Evolutionary conservation across 2,329 filamentous ascomycete genomes (phyloP).

Genomic region (Colletotrichum lupini): DNA sequence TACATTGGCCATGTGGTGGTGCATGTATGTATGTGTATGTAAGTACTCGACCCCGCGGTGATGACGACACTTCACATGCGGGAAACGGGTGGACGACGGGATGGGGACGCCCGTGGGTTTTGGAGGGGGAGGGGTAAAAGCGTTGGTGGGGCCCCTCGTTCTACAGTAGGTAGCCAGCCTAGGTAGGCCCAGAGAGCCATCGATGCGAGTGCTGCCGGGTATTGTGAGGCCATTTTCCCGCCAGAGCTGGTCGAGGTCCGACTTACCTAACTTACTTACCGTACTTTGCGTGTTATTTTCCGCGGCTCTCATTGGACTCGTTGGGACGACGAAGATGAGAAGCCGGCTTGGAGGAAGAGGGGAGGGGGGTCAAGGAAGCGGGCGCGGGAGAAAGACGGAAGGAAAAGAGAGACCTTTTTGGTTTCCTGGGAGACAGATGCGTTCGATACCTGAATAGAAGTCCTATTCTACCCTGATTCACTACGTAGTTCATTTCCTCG

Average conservation of each 20-base stretch:
- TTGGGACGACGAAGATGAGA: slow-evolving; percentile 2
- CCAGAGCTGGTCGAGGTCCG: not conserved
- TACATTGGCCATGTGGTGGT: not conserved
- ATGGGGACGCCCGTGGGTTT: not conserved
- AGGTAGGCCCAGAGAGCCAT: not conserved
- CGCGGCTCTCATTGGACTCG: not conserved
- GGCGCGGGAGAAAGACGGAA: not conserved
- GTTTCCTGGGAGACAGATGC: not conserved
- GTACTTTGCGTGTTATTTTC: not conserved
- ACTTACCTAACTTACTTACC: too few relatives aligned
- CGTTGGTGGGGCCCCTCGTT: not conserved
- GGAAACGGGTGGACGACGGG: not conserved
- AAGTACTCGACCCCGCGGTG: slow-evolving; percentile 1
- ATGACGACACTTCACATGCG: slow-evolving; percentile 34
- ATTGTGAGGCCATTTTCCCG: not conserved
- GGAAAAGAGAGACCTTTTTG: not conserved
- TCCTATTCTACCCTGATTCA: not conserved
- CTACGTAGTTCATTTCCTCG: not conserved
- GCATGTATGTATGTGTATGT: too few relatives aligned
- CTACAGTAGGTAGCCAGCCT: not conserved
- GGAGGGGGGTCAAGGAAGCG: not conserved
- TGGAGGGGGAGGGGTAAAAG: slow-evolving; percentile 31
- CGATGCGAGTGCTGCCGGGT: not conserved
- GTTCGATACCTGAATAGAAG: too few relatives aligned
- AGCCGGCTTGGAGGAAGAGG: not conserved